Evolutionary conservation across 2,329 filamentous ascomycete genomes (phyloP).

Genomic region (Fusarium acutatum): DNA sequence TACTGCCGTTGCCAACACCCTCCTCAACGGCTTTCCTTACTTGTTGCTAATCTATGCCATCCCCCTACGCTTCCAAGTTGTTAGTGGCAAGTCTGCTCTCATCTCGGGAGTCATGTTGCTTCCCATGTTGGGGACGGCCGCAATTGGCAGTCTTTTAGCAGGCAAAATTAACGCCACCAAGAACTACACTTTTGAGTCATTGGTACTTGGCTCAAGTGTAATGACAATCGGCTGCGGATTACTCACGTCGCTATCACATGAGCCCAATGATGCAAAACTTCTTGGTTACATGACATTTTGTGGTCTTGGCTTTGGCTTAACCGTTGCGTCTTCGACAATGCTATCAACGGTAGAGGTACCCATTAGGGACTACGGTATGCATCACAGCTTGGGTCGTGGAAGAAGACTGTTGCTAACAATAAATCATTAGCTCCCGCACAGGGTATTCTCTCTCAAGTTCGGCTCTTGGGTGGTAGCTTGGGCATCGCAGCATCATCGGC

Average conservation of each 20-base stretch:
- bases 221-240: slow-evolving; percentile 59
- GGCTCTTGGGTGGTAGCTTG: slow-evolving; percentile 62
- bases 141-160: slow-evolving; percentile 54
- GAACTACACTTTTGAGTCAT: slow-evolving; percentile 54
- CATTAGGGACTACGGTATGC: slow-evolving; percentile 55
- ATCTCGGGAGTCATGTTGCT: slow-evolving; percentile 61
- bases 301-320: slow-evolving; percentile 62
- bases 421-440: slow-evolving; percentile 56
- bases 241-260: slow-evolving; percentile 49
- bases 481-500: slow-evolving; percentile 63
- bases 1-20: slow-evolving; percentile 53
- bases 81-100: slow-evolving; percentile 56
- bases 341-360: slow-evolving; percentile 53
- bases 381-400: background rate
- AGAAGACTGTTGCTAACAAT: slow-evolving; percentile 17
- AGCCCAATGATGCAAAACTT: slow-evolving; percentile 53
- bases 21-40: slow-evolving; percentile 61
- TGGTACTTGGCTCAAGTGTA: slow-evolving; percentile 52
- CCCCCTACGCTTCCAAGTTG: slow-evolving; percentile 59
- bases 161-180: slow-evolving; percentile 54
- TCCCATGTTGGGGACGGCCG: slow-evolving; percentile 60
- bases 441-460: slow-evolving; percentile 60
- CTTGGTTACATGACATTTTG: slow-evolving; percentile 60
- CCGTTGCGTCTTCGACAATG: slow-evolving; percentile 58
- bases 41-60: slow-evolving; percentile 59